Evolutionary conservation across 1,284 basidiomycete genomes (phyloP), one percentile per base, ranked within the genome.

Genomic region (Rhodotorula sp.): DNA sequence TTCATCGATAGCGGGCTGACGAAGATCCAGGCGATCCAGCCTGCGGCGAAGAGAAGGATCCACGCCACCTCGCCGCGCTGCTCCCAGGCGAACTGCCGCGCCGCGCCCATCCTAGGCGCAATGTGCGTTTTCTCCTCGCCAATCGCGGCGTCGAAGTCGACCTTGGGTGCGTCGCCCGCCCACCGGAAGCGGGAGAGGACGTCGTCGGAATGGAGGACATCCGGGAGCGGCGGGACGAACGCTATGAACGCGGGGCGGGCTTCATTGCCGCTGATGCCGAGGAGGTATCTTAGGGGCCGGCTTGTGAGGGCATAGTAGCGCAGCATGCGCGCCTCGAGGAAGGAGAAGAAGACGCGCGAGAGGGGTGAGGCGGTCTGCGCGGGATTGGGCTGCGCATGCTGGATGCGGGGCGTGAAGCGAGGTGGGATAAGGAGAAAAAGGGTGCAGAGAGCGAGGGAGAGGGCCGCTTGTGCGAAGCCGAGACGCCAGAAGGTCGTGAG

Each of bases 1-100:
- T 76, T 76, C 72, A 76, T 69, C 25, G 74, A 71, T 1, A 76
- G 63, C 2, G 74, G 74, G 7, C 66, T 66, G 17, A 73, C 56
- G 41, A 76, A 76, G 34, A 76, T 61, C 29, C 61, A 73, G 12
- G 67, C 50, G 57, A 76, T 69, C 74, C 74, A 76, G 2, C 66
- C 70, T 25, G 50, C 68, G 21, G 72, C 69, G 25, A 71, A 76
- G 5, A 46, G 50, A 29, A 74, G 17, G 29, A 76, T 72, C 44
- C 50, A 48, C 34, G 53, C 32, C 22, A 72, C 34, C 15, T 74
- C 74, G 27, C 39, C 2, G 25, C 61, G 55, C n/a, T 71, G 62
- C 32, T 62, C 6, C 74, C 72, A 67, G 17, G 68, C 59, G 32
- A 76, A 76, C 34, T 60, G 56, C 9, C 29, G 21, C 3, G 54